Conservation (phyloP, 164 flowering plant genomes). For the Litsea cubeba region DNA sequence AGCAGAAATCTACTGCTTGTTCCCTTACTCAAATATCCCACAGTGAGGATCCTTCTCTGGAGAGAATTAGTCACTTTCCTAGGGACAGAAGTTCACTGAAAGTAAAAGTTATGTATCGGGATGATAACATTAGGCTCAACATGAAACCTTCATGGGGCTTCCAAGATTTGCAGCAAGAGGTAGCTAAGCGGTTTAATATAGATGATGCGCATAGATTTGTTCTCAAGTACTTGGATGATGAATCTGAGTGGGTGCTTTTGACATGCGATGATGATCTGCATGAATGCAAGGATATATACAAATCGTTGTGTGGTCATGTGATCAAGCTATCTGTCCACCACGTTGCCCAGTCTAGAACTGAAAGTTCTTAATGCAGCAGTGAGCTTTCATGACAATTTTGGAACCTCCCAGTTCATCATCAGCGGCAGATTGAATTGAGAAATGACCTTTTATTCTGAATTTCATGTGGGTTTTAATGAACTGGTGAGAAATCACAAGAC, state of each 20-base stretch:
- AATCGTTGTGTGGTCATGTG: constrained; percentile 32
- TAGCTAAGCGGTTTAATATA: constrained; percentile 51
- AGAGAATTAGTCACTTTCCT: constrained; percentile 16
- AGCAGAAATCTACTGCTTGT: constrained; percentile 35
- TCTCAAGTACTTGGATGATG: constrained; percentile 83
- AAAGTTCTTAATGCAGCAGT: constrained; percentile 32
- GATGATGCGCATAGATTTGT: constrained; percentile 36
- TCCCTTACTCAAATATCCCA: constrained; percentile 46
- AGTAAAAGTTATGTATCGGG: constrained; percentile 63
- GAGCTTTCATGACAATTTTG: constrained; percentile 17
- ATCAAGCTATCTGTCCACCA: constrained; percentile 45
- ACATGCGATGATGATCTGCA: constrained; percentile 82
- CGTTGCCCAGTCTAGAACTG: constrained; percentile 21
- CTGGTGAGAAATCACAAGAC: background rate
- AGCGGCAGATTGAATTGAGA: background rate
- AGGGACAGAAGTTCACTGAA: constrained; percentile 25
- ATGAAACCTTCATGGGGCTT: constrained; percentile 50
- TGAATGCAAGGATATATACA: constrained; percentile 64
- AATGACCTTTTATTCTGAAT: background rate
- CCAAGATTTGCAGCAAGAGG: constrained; percentile 51
- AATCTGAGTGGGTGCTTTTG: constrained; percentile 80
- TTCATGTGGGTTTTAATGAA: background rate
- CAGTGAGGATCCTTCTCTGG: constrained; percentile 21
- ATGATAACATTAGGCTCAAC: constrained; percentile 66
- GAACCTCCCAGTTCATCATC: background rate